phyloP scores from a whole-genome alignment of 1,284 basidiomycete genomes.

The Thelephora terrestris region DNA sequence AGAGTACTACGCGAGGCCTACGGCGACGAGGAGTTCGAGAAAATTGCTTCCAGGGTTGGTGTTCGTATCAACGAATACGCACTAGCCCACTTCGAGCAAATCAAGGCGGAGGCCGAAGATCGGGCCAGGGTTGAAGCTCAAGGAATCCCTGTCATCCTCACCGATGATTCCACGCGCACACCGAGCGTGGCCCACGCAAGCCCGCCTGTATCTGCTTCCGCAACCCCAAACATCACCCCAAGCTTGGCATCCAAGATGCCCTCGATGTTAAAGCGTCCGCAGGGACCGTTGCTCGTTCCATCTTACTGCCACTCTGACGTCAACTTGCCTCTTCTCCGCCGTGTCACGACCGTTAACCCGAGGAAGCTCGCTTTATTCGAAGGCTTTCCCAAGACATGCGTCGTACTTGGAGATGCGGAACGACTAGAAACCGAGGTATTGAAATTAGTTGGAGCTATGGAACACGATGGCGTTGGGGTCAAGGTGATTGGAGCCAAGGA shows the following conservation, averaged over 20 bases:
- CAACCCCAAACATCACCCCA: not conserved
- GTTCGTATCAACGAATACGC: slow-evolving; percentile 7
- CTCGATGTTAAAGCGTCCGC: slow-evolving; percentile 20
- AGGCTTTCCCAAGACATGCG: slow-evolving; percentile 32
- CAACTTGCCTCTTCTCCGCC: not conserved
- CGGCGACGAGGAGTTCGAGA: slow-evolving; percentile 18
- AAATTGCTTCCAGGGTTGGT: slow-evolving; percentile 17
- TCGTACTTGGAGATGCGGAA: slow-evolving; percentile 32
- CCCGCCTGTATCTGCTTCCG: too few relatives aligned
- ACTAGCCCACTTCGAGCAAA: slow-evolving; percentile 8
- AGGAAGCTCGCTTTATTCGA: slow-evolving; percentile 30
- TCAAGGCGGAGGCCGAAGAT: not conserved
- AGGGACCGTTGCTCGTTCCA: not conserved
- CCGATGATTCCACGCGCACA: not conserved
- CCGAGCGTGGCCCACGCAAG: too few relatives aligned
- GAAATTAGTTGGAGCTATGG: slow-evolving; percentile 25
- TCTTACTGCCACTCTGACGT: not conserved
- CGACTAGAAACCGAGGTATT: slow-evolving; percentile 26
- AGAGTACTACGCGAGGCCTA: slow-evolving; percentile 30
- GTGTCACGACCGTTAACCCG: slow-evolving; percentile 8
- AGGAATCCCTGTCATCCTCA: not conserved
- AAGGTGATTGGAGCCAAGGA: slow-evolving; percentile 25
- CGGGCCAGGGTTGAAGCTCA: too few relatives aligned
- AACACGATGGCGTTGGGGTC: slow-evolving; percentile 25
- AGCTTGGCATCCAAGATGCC: not conserved